Conservation (phyloP, 2,329 filamentous ascomycete genomes). For the Cercospora citrullina region DNA sequence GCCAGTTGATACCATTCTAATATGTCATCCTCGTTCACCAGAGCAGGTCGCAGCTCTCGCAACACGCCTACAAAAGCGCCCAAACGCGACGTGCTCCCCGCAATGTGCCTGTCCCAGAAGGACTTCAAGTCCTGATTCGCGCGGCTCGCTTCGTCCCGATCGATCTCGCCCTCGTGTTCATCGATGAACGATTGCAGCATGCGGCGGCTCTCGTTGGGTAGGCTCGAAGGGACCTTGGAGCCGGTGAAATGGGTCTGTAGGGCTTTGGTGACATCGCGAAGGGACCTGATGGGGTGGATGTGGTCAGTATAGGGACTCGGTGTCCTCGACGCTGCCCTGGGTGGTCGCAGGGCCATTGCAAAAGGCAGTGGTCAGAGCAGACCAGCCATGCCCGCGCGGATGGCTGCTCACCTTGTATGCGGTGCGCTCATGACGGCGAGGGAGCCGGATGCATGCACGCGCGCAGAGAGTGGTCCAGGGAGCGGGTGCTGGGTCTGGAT, state of each 20-base stretch:
- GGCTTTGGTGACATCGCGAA: slow-evolving; percentile 52
- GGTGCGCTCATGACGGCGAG: slow-evolving; percentile 3
- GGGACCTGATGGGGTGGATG: slow-evolving; percentile 39
- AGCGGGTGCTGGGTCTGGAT: not conserved
- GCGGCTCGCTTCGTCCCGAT: slow-evolving; percentile 66
- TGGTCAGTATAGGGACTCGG: slow-evolving; percentile 20
- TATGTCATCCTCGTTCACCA: slow-evolving; percentile 63
- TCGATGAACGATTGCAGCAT: slow-evolving; percentile 58
- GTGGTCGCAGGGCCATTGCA: slow-evolving; percentile 8
- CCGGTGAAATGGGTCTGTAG: slow-evolving; percentile 48
- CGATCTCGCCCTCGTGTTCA: slow-evolving; percentile 56
- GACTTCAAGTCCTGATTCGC: slow-evolving; percentile 69
- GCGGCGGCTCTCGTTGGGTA: slow-evolving; percentile 59
- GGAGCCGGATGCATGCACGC: not conserved
- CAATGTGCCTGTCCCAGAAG: slow-evolving; percentile 66
- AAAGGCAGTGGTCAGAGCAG: not conserved
- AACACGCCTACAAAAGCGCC: slow-evolving; percentile 70
- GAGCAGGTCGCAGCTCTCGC: slow-evolving; percentile 61
- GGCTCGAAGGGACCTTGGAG: slow-evolving; percentile 51
- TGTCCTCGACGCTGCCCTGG: not conserved
- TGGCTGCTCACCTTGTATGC: slow-evolving; percentile 6
- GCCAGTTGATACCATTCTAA: slow-evolving; percentile 72
- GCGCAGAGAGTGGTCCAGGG: not conserved
- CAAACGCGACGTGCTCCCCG: slow-evolving; percentile 56
- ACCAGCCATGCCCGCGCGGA: not conserved